phyloP scores from a whole-genome alignment of 441 rosid genomes.

The Populus hybrid region DNA sequence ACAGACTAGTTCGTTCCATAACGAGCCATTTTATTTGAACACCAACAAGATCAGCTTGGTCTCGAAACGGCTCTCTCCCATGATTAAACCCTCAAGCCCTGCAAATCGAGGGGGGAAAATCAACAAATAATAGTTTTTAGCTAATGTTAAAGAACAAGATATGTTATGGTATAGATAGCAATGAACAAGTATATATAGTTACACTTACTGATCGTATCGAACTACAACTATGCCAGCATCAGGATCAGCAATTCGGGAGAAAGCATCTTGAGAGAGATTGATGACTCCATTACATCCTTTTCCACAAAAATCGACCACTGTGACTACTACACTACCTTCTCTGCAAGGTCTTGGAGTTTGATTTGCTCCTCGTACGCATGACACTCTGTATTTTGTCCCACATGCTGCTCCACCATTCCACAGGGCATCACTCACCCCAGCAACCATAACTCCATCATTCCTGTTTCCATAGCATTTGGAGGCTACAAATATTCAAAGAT shows the following conservation, averaged over 20 bases:
- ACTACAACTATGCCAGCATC: slow-evolving; percentile 18
- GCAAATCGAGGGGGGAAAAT: neutral
- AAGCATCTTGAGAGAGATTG: slow-evolving; percentile 26
- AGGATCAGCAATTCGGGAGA: slow-evolving; percentile 25
- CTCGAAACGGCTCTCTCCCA: neutral
- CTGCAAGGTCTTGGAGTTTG: slow-evolving; percentile 23
- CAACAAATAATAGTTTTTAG: no score
- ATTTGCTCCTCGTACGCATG: slow-evolving; percentile 26
- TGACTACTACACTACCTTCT: slow-evolving; percentile 22
- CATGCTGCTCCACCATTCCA: slow-evolving; percentile 30
- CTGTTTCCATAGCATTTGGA: slow-evolving; percentile 7
- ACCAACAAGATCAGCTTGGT: neutral
- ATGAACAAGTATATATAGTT: neutral
- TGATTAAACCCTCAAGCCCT: neutral
- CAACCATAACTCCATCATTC: slow-evolving; percentile 16
- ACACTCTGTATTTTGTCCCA: slow-evolving; percentile 24
- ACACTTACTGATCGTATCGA: slow-evolving; percentile 4
- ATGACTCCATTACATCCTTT: slow-evolving; percentile 14
- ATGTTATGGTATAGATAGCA: neutral
- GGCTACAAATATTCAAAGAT: neutral
- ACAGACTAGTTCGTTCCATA: neutral
- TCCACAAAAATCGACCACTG: slow-evolving; percentile 20
- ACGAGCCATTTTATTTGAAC: no score
- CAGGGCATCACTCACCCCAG: slow-evolving; percentile 19
- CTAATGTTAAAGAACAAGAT: neutral